Evolutionary conservation across 2,329 filamentous ascomycete species (phyloP), one percentile per base, ranked within the genome.

Genomic region (Scolecobasidium constrictum): DNA sequence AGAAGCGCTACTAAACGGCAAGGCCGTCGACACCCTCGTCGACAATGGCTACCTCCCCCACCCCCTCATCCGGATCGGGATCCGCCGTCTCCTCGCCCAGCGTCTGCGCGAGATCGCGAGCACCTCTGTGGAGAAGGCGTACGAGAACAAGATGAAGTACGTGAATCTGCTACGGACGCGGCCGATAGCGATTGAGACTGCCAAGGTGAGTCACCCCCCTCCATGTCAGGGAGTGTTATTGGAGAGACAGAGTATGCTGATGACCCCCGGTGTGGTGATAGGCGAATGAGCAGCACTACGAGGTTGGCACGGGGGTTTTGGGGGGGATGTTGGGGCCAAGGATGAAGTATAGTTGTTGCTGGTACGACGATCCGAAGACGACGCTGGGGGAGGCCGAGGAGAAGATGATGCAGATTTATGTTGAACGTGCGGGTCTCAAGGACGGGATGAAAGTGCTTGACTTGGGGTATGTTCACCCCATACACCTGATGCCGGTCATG

Each of bases 281-380:
- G 2, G 79, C 81, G 17, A 83, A 84, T 56, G 64, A 72, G 52
- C 80, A 84, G 66, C 80, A 84, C 59, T 84, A 85, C 54, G 80
- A 84, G 60, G 79, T 84, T 33, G 77, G 76, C 31, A 81, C 79
- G 0, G 75, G 75, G 3, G 73, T 83, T 18, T 58, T 84, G 33
- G 60, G 63, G 20, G 72, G 70, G 20, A 77, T 71, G 56, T 62
- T 85, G 11, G 81, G 81, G 0, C 76, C 77, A 3, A 64, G 78
- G 43, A 83, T 84, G 78, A 84, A 84, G 67, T 85, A 83, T 57
- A 78, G 73, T n/a, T 71, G 66, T 49, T 81, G 75, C 55, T 62
- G 81, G 53, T 84, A 84, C 56, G 72, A 73, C 3, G 73, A 71
- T 47, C 77, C 76, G 13, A 62, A 64, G 46, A 74, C 79, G 62